Evolutionary conservation across 2,329 filamentous ascomycete genomes (phyloP), one percentile per base, ranked within the genome.

Genomic region (Colletotrichum cuscutae): DNA sequence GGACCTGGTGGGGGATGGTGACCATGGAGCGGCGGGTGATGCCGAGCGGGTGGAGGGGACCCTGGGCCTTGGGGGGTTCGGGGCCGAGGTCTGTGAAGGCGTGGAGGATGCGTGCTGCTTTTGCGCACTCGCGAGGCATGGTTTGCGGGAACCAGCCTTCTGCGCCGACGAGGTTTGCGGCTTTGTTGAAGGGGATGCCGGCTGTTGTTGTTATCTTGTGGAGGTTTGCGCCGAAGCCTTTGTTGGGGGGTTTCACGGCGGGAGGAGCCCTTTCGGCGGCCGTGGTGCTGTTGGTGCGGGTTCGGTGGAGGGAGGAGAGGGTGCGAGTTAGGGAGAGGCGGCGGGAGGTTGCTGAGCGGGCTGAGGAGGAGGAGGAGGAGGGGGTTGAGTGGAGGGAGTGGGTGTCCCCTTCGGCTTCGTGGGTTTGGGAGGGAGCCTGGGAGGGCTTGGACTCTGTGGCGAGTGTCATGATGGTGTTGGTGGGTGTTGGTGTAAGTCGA

Each of bases 131-230:
- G 79, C 92, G 91, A 77, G 94, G 92, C 76, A 95, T 83, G 5
- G 89, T 90, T 32, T 91, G 93, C 3, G 93, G 93, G 93, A 92
- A 94, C 79, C 94, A 94, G 13, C 92, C 91, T 79, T 95, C 93
- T 30, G 90, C 89, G 73, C 92, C 92, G 54, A 95, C 82, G 75
- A 89, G 89, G 81, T 94, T 92, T 64, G 90, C 91, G 22, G 93
- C 83, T 70, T 87, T 89, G 80, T 94, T 94, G 71, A 94, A 87
- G 5, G 92, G 91, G 15, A 87, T 86, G 11, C 90, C 91, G 32
- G 92, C 85, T 77, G 91, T 92, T 82, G 93, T 91, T 70, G 90
- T 86, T 71, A 88, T 84, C 78, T 89, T 90, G 82, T 93, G 91
- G 78, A 93, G 92, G 72, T 90, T 88, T 59, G 86, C 85, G 77